Conservation (phyloP, 1,284 basidiomycete genomes). For the Trichosporon ovoides region DNA sequence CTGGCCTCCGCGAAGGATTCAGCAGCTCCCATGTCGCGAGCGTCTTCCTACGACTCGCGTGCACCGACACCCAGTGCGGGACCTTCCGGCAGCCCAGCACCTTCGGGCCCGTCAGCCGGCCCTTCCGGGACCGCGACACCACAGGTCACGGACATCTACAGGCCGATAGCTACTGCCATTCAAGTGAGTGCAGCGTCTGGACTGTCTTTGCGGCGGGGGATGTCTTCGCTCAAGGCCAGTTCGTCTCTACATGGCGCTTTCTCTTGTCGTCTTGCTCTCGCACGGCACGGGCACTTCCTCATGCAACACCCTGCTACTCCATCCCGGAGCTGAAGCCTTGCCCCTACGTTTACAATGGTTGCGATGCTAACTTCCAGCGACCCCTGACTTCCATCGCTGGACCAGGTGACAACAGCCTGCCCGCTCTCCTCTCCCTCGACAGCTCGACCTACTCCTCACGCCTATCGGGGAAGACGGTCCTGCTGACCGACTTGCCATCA, state of each 20-base stretch:
- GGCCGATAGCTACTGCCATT: constrained; percentile 13
- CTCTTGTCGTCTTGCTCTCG: too few species aligned
- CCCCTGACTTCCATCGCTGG: constrained; percentile 18
- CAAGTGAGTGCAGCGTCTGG: too few species aligned
- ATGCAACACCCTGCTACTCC: too few species aligned
- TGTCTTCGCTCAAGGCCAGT: too few species aligned
- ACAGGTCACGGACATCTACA: constrained; percentile 15
- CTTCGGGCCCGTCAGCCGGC: neutral
- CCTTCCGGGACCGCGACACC: constrained; percentile 24
- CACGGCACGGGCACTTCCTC: too few species aligned
- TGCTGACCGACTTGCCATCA: constrained; percentile 20
- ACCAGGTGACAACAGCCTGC: constrained; percentile 7
- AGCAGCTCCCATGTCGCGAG: neutral
- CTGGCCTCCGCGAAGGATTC: too few species aligned
- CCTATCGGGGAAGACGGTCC: constrained; percentile 33
- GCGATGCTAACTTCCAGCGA: constrained; percentile 9
- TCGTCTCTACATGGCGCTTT: too few species aligned
- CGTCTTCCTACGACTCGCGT: neutral
- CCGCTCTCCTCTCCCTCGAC: constrained; percentile 27
- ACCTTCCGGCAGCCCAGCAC: constrained; percentile 1
- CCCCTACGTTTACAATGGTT: too few species aligned
- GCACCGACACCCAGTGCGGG: neutral
- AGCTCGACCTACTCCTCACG: constrained; percentile 26
- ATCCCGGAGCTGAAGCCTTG: too few species aligned
- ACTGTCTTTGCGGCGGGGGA: too few species aligned